Base-by-base conservation (phyloP, 169 alveolate genomes). In the Plasmodium knowlesi region DNA sequence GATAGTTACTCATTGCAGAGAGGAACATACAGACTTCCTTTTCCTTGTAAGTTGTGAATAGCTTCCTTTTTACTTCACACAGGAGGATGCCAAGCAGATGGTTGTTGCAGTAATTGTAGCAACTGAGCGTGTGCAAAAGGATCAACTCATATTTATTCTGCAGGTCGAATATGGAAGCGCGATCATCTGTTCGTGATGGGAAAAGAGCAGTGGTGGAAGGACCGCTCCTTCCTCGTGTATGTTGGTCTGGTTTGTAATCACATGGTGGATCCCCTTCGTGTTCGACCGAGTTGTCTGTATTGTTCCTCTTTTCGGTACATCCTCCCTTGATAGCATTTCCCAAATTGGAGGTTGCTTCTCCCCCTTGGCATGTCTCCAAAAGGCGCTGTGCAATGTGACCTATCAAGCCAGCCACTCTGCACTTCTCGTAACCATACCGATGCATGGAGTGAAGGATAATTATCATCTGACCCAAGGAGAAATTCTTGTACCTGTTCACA, bases 11-110 rank as follows among this genome's bases (percentile, higher is more conserved):
- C 5, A 85, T 46, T 4, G 81, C 34, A 10, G 37, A 50, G 6
- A 85, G 12, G 41, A 85, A 37, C 93, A 85, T 85, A 32, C 93
- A 85, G 14, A 85, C 80, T 74, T 85, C 93, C 61, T 73, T 85
- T 72, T 85, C 93, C n/a, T 28, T 85, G 5, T 85, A 85, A 19
- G 43, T 8, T 12, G 16, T 50, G 19, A 30, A 19, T 16, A 85
- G 14, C 41, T 85, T 85, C 34, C 61, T 50, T 22, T 85, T 74
- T 3, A 76, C 79, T 53, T 85, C 74, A 1, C 37, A 37, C 6
- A 43, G 34, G 1, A 85, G 32, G 8, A 53, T 39, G 2, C 39
- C n/a, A 16, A 85, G 78, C 78, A 85, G 32, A 0, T 28, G 2
- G 61, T 85, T 85, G 79, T 85, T 72, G 28, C 93, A 85, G 37